phyloP scores from a whole-genome alignment of 2,329 filamentous ascomycete genomes.

The Aspergillus sp. region DNA sequence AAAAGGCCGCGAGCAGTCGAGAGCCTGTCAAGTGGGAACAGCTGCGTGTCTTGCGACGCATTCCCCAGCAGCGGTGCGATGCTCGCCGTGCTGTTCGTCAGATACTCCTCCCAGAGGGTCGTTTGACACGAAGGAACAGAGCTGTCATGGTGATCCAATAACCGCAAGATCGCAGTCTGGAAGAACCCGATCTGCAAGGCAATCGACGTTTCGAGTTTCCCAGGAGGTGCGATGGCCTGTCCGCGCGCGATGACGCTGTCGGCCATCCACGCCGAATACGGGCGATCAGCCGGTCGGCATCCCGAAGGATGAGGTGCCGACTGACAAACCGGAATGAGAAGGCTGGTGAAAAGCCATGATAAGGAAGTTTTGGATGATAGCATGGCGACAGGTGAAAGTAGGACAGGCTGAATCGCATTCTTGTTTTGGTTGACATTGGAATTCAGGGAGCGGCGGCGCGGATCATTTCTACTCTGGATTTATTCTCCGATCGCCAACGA shows the following conservation, averaged over 20 bases:
- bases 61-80: neutral
- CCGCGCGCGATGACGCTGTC: slow-evolving; percentile 27
- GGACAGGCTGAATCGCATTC: neutral
- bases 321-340: neutral
- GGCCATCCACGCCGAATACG: slow-evolving; percentile 28
- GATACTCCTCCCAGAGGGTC: slow-evolving; percentile 21
- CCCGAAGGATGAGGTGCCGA: neutral
- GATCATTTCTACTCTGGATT: neutral
- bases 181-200: slow-evolving; percentile 25
- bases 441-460: neutral
- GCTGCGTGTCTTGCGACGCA: neutral
- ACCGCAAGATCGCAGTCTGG: slow-evolving; percentile 20
- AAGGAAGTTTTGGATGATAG: neutral
- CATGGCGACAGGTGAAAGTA: neutral
- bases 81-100: slow-evolving; percentile 12
- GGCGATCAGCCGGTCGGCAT: slow-evolving; percentile 7
- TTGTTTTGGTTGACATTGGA: neutral
- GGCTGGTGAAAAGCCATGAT: neutral
- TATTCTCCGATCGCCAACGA: neutral
- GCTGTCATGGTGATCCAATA: slow-evolving; percentile 15
- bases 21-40: neutral
- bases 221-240: slow-evolving; percentile 17
- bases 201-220: slow-evolving; percentile 8
- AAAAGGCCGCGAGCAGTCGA: neutral
- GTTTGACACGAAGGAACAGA: slow-evolving; percentile 5